These are phyloP conservation scores for Papiliotrema nemorosa DNA, from an alignment of 1,284 basidiomycete genomes.

Conservation along the genomic window DNA sequence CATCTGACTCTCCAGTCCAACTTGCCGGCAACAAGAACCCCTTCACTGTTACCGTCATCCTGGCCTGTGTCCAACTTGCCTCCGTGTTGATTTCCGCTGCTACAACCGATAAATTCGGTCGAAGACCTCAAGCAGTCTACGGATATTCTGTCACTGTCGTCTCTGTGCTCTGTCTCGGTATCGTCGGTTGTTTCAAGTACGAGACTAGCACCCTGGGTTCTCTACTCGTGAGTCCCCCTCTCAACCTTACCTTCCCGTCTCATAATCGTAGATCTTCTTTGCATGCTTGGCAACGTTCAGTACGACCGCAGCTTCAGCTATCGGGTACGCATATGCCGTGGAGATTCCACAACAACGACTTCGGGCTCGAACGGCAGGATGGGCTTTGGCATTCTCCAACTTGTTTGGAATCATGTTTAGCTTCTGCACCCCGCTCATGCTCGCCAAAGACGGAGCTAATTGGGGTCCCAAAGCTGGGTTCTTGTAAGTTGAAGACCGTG, in stretches of 20 bases:
- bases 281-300: constrained; percentile 13
- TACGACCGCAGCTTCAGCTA: constrained; percentile 14
- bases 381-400: constrained; percentile 9
- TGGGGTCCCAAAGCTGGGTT: constrained; percentile 1
- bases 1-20: constrained; percentile 22
- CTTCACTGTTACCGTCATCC: constrained; percentile 33
- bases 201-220: constrained; percentile 17
- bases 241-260: too few relatives aligned
- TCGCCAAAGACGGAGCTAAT: constrained; percentile 1
- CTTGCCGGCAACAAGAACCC: constrained; percentile 30
- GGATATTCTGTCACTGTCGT: constrained; percentile 21
- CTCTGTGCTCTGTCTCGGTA: constrained; percentile 26
- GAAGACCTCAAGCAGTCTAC: constrained; percentile 27
- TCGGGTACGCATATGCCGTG: constrained; percentile 19
- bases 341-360: constrained; percentile 17
- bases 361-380: constrained; percentile 14
- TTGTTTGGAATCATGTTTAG: constrained; percentile 16
- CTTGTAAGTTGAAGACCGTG: neutral
- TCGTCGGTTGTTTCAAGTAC: constrained; percentile 32
- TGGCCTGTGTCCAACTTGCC: constrained; percentile 27
- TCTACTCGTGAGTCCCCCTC: constrained; percentile 20
- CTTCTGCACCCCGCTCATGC: constrained; percentile 6
- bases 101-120: constrained; percentile 22
- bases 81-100: constrained; percentile 12
- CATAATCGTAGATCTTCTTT: neutral